Conservation (phyloP, 768 basidiomycete species). For the Psilocybe tampanensis region DNA sequence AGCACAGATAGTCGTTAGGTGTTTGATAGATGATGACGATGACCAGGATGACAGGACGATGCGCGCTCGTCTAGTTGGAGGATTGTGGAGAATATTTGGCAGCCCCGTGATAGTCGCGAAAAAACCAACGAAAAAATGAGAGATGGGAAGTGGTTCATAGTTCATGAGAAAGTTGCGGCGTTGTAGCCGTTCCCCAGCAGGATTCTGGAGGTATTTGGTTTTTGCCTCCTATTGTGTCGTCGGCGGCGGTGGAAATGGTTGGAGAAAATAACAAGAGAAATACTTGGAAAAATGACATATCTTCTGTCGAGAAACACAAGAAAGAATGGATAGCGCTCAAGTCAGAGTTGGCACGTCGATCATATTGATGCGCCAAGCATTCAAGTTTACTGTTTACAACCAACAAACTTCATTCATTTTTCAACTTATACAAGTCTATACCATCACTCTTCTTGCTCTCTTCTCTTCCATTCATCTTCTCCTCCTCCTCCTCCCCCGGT, state of each 20-base stretch:
- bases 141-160: background rate
- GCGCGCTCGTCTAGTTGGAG: background rate
- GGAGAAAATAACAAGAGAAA: background rate
- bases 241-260: background rate
- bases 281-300: background rate
- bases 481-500: background rate
- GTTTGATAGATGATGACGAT: background rate
- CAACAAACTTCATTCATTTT: background rate
- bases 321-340: background rate
- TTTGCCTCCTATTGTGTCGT: background rate
- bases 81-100: background rate
- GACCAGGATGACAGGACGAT: background rate
- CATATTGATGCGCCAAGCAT: slow-evolving; percentile 15
- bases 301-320: no score
- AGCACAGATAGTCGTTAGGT: background rate
- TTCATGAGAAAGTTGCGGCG: background rate
- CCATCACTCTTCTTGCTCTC: no score
- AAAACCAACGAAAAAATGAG: background rate
- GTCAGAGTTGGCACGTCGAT: background rate
- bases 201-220: background rate
- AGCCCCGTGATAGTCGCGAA: background rate
- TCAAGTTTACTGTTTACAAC: slow-evolving; percentile 1
- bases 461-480: background rate
- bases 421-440: background rate
- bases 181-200: background rate